Base-by-base conservation (phyloP, 2,329 filamentous ascomycete genomes). In the Colletotrichum graminicola region DNA sequence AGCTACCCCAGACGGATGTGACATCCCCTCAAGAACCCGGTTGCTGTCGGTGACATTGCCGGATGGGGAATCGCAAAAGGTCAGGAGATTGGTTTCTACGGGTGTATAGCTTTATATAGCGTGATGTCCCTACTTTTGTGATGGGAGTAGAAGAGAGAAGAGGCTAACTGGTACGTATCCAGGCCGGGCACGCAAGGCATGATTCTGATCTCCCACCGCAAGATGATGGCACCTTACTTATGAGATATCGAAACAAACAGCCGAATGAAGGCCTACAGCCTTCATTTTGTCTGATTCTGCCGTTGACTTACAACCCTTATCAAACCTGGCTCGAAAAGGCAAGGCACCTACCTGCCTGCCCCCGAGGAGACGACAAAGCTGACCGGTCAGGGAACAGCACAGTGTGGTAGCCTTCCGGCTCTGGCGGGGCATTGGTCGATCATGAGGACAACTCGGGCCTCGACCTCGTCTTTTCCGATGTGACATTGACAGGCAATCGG, bases 21-120 rank as follows among this genome's bases (percentile, higher is more conserved):
- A 71, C 51, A 26, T 51, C 34, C 52, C 66, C 41, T 26, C 18
- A 60, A 21, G 47, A 45, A 66, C 56, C 59, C 29, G 32, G 41
- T 3, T 34, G 36, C 66, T n/a, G 18, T 67, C 56, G 67, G 67
- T 47, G 63, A 56, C 41, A 67, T 71, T 66, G 21, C 67, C 56
- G 41, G 14, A 62, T 62, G 56, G 63, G 56, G 67, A 71, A 56
- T 34, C 10, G 12, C 12, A 2, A 23, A 55, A 34, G 26, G 14
- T 32, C 18, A n/a, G 21, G 7, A 12, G 41, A 21, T 11, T 21
- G 29, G 16, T n/a, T 23, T 4, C 8, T 29, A 32, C 39, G n/a
- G 57, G 57, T 29, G 18, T 34, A 21, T 34, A n/a, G 41, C 18
- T 36, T 8, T n/a, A 23, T 11, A 12, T n/a, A n/a, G 34, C 34